A percentile compares a stretch with the other conserved stretches of the same genome.
phyloP scores from a whole-genome alignment of 2,329 filamentous ascomycete species.

The Claviceps sp. region DNA sequence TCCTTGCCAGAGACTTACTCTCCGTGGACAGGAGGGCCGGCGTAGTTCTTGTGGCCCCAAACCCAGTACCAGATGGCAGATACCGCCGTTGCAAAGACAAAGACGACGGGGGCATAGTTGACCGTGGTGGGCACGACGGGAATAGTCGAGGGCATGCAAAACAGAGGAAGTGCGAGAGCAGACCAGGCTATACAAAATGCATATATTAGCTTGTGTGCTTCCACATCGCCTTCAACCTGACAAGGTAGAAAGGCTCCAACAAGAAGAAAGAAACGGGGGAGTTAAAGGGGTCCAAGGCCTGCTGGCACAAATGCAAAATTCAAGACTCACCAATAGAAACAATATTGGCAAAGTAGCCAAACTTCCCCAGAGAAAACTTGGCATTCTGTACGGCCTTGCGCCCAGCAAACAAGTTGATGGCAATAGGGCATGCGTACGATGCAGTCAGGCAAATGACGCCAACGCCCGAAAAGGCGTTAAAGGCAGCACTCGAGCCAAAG shows the following conservation, averaged over 20 bases:
- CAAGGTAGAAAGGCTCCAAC: neutral
- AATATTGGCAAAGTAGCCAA: constrained; percentile 50
- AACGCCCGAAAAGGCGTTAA: constrained; percentile 58
- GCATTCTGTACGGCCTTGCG: constrained; percentile 44
- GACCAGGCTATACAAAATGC: constrained; percentile 41
- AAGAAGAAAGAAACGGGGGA: neutral
- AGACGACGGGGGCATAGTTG: constrained; percentile 68
- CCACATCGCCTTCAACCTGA: no score
- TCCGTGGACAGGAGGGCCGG: constrained; percentile 41
- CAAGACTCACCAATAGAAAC: constrained; percentile 45
- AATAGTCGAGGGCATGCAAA: constrained; percentile 57
- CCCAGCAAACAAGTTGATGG: constrained; percentile 46
- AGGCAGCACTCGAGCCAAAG: constrained; percentile 56
- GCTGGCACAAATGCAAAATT: no score
- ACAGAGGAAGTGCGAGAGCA: constrained; percentile 54
- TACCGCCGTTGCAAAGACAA: constrained; percentile 49
- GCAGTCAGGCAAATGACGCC: constrained; percentile 58
- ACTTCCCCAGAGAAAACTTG: constrained; percentile 45
- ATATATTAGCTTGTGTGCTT: constrained; percentile 4
- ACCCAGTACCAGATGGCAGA: constrained; percentile 53
- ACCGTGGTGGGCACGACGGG: constrained; percentile 44
- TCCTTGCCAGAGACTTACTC: neutral
- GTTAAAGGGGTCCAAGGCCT: no score
- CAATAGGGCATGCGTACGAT: constrained; percentile 54
- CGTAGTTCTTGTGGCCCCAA: constrained; percentile 58